phyloP scores from a whole-genome alignment of 805 yeast species.

The Yamadazyma laniorum region DNA sequence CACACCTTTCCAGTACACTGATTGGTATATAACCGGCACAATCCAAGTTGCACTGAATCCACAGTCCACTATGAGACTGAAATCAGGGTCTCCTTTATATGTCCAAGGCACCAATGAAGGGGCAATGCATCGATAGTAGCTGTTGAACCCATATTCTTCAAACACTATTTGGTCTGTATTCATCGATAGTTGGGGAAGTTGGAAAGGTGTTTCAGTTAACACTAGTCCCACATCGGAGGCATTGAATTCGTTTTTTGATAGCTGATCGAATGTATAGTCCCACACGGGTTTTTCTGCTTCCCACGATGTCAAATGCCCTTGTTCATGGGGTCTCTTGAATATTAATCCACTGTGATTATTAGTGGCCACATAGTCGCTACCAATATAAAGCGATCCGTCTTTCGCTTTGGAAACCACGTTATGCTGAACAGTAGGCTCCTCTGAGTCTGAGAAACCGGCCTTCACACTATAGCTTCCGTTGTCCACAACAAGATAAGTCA shows the following conservation, averaged over 20 bases:
- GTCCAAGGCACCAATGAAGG: slow-evolving; percentile 44
- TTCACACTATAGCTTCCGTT: slow-evolving; percentile 88
- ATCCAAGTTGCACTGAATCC: slow-evolving; percentile 89
- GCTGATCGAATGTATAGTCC: slow-evolving; percentile 66
- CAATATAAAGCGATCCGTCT: slow-evolving; percentile 71
- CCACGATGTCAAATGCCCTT: slow-evolving; percentile 90
- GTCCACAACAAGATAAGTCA: slow-evolving; percentile 59
- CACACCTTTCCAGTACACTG: slow-evolving; percentile 73
- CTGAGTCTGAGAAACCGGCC: slow-evolving; percentile 29
- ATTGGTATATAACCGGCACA: slow-evolving; percentile 78
- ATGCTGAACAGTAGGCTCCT: slow-evolving; percentile 49
- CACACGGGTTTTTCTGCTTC: slow-evolving; percentile 83
- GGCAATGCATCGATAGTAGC: slow-evolving; percentile 64
- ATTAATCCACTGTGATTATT: slow-evolving; percentile 72
- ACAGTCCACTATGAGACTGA: slow-evolving; percentile 77
- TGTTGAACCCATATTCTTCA: slow-evolving; percentile 85
- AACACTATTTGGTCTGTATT: slow-evolving; percentile 89
- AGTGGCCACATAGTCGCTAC: slow-evolving; percentile 62
- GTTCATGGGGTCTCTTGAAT: slow-evolving; percentile 79
- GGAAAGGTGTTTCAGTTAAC: slow-evolving; percentile 77
- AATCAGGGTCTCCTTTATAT: slow-evolving; percentile 44
- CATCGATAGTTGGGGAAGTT: slow-evolving; percentile 75
- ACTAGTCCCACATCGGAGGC: slow-evolving; percentile 49
- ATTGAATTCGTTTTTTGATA: slow-evolving; percentile 15
- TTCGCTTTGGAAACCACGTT: slow-evolving; percentile 74